Conservation (phyloP, 805 yeast genomes). For the Pichia phayaonensis region DNA sequence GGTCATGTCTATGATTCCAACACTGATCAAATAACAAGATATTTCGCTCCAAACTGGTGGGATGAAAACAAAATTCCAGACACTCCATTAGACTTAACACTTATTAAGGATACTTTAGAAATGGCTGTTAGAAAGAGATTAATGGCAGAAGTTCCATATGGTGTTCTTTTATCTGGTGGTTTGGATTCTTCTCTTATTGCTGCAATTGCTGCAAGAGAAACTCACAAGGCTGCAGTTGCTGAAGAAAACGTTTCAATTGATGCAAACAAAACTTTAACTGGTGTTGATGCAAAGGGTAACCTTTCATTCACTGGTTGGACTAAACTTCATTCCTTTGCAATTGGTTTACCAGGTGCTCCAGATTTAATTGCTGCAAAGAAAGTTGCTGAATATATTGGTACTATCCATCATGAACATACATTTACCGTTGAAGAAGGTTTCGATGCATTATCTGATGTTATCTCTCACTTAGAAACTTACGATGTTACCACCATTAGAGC, state of each 20-base stretch:
- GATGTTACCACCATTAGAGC: slow-evolving; percentile 99
- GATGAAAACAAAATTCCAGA: slow-evolving; percentile 71
- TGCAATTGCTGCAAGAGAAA: slow-evolving; percentile 94
- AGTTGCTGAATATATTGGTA: slow-evolving; percentile 93
- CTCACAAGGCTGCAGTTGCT: slow-evolving; percentile 63
- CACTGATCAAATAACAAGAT: slow-evolving; percentile 79
- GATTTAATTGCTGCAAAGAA: slow-evolving; percentile 93
- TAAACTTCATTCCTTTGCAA: slow-evolving; percentile 89
- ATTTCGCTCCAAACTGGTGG: slow-evolving; percentile 94
- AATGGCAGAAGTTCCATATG: slow-evolving; percentile 99
- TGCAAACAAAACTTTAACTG: slow-evolving; percentile 66
- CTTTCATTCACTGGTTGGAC: slow-evolving; percentile 70
- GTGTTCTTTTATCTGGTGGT: slow-evolving; percentile 96
- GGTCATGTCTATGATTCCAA: slow-evolving; percentile 94
- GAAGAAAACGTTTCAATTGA: slow-evolving; percentile 37
- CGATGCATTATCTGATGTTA: slow-evolving; percentile 91
- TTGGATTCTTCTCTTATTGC: slow-evolving; percentile 96
- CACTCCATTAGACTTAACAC: slow-evolving; percentile 62
- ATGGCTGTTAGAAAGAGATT: slow-evolving; percentile 96
- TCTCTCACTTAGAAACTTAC: slow-evolving; percentile 91
- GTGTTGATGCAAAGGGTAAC: slow-evolving; percentile 85
- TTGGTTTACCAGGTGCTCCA: slow-evolving; percentile 97
- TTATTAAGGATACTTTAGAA: slow-evolving; percentile 76
- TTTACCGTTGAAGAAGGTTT: slow-evolving; percentile 96
- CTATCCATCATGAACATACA: slow-evolving; percentile 96